A percentile compares a stretch with the other conserved stretches of the same genome.
Evolutionary conservation across 345 rosid species (phyloP).

Genomic region (Citrus sp.): DNA sequence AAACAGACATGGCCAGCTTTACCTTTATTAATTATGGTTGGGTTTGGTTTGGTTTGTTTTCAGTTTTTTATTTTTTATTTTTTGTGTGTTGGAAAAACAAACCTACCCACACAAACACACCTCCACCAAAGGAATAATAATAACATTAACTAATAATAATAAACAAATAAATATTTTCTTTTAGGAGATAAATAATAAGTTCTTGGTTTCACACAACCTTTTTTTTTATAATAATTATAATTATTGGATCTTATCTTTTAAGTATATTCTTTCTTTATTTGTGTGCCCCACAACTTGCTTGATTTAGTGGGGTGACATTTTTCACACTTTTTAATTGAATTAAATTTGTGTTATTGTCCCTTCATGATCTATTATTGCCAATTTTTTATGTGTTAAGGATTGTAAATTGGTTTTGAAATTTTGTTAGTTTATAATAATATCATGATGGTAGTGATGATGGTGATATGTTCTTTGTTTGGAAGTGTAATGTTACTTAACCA

Average conservation of each 20-base stretch:
- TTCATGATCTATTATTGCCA: neutral
- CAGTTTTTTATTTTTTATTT: slow-evolving; percentile 5
- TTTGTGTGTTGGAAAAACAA: slow-evolving; percentile 20
- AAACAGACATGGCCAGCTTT: slow-evolving; percentile 18
- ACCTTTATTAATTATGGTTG: slow-evolving; percentile 25
- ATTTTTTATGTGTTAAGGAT: neutral
- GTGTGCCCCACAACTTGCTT: neutral
- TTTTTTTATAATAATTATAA: neutral
- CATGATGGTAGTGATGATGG: neutral
- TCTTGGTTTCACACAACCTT: neutral
- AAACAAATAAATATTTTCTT: too few relatives aligned
- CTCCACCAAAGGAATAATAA: neutral
- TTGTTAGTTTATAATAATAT: neutral
- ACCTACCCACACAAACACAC: neutral
- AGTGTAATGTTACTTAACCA: neutral
- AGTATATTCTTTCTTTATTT: slow-evolving; percentile 4
- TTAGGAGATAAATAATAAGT: too few relatives aligned
- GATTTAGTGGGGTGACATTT: neutral
- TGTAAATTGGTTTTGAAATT: neutral
- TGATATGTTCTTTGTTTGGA: neutral
- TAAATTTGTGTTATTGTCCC: neutral
- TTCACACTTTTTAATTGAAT: neutral
- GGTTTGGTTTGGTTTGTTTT: slow-evolving; percentile 10
- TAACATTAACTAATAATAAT: too few relatives aligned
- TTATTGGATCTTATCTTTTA: neutral